Percentiles rank a stretch among this genome's conserved stretches.
phyloP scores from a whole-genome alignment of 768 basidiomycete genomes.

The Naganishia friedmannii region DNA sequence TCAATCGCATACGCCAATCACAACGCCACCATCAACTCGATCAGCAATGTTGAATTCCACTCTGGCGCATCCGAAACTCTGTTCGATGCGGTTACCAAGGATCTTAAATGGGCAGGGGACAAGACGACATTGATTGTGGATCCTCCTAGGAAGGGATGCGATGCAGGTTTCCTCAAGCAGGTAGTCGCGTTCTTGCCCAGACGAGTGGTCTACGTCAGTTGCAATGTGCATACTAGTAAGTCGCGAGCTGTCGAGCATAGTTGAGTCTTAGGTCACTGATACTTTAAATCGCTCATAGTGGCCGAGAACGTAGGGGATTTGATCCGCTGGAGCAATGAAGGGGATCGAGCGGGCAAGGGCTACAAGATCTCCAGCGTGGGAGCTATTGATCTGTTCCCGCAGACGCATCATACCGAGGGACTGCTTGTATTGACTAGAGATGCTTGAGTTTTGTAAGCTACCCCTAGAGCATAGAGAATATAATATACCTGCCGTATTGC shows the following conservation, averaged over 20 bases:
- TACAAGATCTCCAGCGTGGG: slow-evolving; percentile 79
- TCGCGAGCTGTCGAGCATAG: slow-evolving; percentile 50
- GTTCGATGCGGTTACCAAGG: slow-evolving; percentile 29
- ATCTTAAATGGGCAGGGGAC: slow-evolving; percentile 55
- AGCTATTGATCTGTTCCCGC: slow-evolving; percentile 93
- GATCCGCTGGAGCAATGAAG: slow-evolving; percentile 50
- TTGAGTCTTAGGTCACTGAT: slow-evolving; percentile 71
- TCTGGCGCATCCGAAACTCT: slow-evolving; percentile 30
- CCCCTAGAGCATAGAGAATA: background rate
- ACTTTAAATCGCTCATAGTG: slow-evolving; percentile 48
- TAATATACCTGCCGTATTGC: background rate
- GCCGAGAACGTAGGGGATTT: slow-evolving; percentile 27
- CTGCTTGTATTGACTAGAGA: slow-evolving; percentile 30
- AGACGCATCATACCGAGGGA: slow-evolving; percentile 51
- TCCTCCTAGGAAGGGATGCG: slow-evolving; percentile 93
- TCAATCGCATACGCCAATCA: slow-evolving; percentile 51
- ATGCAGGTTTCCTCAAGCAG: slow-evolving; percentile 68
- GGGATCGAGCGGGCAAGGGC: slow-evolving; percentile 51
- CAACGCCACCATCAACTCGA: slow-evolving; percentile 43
- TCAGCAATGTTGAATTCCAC: slow-evolving; percentile 30
- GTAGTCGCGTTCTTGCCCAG: slow-evolving; percentile 66
- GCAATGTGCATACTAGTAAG: slow-evolving; percentile 76
- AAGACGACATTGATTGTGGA: slow-evolving; percentile 55
- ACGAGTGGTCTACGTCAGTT: slow-evolving; percentile 84
- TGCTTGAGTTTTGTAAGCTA: background rate